These are phyloP conservation scores for Leccinum fuscescens DNA, from an alignment of 1,284 basidiomycete genomes.

Conservation along the genomic window DNA sequence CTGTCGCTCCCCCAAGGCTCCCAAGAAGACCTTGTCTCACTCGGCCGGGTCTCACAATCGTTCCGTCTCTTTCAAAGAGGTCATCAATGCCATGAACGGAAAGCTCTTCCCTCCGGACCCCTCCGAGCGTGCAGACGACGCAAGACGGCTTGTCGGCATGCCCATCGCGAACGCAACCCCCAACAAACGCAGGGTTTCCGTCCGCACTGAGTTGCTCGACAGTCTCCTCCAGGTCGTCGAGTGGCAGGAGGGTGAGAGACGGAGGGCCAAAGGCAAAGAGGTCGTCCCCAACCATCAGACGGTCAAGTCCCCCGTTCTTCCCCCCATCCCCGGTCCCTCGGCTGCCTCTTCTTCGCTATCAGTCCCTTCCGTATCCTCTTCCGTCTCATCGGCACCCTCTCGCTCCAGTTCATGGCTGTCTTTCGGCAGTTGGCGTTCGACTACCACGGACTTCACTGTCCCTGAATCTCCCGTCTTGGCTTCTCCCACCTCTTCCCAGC, in stretches of 20 bases:
- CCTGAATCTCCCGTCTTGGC: slow-evolving; percentile 32
- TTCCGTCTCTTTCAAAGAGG: slow-evolving; percentile 52
- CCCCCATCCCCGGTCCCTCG: slow-evolving; percentile 34
- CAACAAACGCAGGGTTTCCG: slow-evolving; percentile 23
- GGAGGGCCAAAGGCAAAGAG: slow-evolving; percentile 37
- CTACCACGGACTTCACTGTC: slow-evolving; percentile 41
- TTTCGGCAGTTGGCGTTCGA: slow-evolving; percentile 47
- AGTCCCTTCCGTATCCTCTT: slow-evolving; percentile 32
- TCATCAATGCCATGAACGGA: slow-evolving; percentile 58
- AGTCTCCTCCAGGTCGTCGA: slow-evolving; percentile 46
- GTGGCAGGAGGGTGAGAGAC: slow-evolving; percentile 37
- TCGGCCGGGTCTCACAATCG: slow-evolving; percentile 10
- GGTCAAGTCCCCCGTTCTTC: slow-evolving; percentile 23
- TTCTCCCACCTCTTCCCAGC: slow-evolving; percentile 28
- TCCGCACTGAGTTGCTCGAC: slow-evolving; percentile 45
- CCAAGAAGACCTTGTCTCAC: slow-evolving; percentile 10
- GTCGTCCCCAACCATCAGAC: slow-evolving; percentile 17
- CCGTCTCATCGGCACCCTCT: slow-evolving; percentile 32
- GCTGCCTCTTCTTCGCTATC: slow-evolving; percentile 28
- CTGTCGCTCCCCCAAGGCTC: slow-evolving; percentile 4
- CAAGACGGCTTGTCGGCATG: slow-evolving; percentile 29
- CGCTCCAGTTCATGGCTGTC: slow-evolving; percentile 58
- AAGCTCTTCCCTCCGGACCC: slow-evolving; percentile 51
- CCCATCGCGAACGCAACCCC: slow-evolving; percentile 14
- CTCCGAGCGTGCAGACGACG: slow-evolving; percentile 36